Percentiles rank a stretch among this genome's conserved stretches.
Evolutionary conservation across 139 green algal species (phyloP).

Genomic region (Zygnema cylindricum): DNA sequence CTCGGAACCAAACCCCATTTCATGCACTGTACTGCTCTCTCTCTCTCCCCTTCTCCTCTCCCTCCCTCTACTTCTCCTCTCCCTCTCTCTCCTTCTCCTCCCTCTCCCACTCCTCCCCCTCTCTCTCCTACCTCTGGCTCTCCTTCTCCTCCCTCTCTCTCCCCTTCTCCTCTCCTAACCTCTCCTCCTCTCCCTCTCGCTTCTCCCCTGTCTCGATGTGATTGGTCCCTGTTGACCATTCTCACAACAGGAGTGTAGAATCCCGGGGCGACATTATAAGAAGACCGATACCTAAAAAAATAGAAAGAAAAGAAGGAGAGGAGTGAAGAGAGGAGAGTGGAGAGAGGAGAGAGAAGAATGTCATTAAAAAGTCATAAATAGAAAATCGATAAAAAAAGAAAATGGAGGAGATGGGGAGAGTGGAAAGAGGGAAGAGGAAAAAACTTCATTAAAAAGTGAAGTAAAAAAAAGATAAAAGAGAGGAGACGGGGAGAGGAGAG

Average conservation of each 20-base stretch:
- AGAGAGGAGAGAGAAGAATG: slow-evolving; percentile 67
- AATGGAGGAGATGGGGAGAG: neutral
- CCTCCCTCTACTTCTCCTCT: neutral
- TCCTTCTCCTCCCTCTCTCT: neutral
- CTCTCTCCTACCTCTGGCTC: neutral
- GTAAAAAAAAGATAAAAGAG: neutral
- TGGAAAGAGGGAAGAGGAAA: neutral
- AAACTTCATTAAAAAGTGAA: neutral
- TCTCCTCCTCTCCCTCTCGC: neutral
- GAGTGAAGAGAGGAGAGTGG: slow-evolving; percentile 65
- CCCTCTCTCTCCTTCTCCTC: slow-evolving; percentile 15
- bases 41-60: slow-evolving; percentile 2
- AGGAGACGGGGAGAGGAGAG: too few species aligned
- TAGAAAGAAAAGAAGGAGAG: slow-evolving; percentile 70
- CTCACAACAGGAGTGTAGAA: slow-evolving; percentile 51
- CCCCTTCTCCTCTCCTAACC: neutral
- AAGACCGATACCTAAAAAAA: slow-evolving; percentile 75
- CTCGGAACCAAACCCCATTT: slow-evolving; percentile 62
- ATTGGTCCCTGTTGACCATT: slow-evolving; percentile 65
- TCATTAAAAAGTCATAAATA: slow-evolving; percentile 62
- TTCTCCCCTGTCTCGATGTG: neutral
- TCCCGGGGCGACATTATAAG: slow-evolving; percentile 60
- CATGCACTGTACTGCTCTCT: slow-evolving; percentile 48
- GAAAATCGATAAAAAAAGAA: neutral
- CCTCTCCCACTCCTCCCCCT: slow-evolving; percentile 5